Evolutionary conservation across 176 grass and related monocot genomes (phyloP).

Genomic region (Bothriochloa decipiens): DNA sequence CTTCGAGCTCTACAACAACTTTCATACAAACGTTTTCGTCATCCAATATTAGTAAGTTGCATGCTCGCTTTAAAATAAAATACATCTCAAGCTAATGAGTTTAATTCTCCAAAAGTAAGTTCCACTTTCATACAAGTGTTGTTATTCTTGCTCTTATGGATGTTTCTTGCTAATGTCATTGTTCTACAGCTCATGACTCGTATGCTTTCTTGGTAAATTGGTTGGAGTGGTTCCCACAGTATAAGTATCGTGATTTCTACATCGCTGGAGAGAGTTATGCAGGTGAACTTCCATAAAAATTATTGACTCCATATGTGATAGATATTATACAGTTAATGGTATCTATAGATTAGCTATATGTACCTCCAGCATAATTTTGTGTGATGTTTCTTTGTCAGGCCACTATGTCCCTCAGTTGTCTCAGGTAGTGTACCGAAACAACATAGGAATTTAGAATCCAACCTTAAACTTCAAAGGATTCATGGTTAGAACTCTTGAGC

Average conservation of each 20-base stretch:
- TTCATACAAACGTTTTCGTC: too few species aligned
- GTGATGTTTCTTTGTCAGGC: conserved; percentile 51
- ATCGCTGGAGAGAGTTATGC: conserved; percentile 77
- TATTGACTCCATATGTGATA: background rate
- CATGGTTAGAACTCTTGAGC: conserved; percentile 58
- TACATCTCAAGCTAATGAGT: background rate
- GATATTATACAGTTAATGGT: background rate
- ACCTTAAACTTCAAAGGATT: conserved; percentile 89
- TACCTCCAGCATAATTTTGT: conserved; percentile 6
- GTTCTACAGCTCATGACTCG: conserved; percentile 61
- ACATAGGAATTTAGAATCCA: conserved; percentile 62
- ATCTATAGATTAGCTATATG: background rate
- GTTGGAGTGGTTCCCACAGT: conserved; percentile 78
- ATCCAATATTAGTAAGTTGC: too few species aligned
- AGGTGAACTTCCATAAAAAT: conserved; percentile 39
- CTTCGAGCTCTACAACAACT: too few species aligned
- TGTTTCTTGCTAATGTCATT: background rate
- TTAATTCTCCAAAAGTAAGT: background rate
- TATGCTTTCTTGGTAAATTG: conserved; percentile 77
- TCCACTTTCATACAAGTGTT: background rate
- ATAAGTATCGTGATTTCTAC: conserved; percentile 84
- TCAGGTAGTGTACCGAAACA: conserved; percentile 62
- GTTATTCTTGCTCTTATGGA: background rate
- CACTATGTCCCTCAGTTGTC: conserved; percentile 93
- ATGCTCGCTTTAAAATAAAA: too few species aligned